phyloP scores from a whole-genome alignment of 176 grass and related monocot genomes.

The Avena atlantica region DNA sequence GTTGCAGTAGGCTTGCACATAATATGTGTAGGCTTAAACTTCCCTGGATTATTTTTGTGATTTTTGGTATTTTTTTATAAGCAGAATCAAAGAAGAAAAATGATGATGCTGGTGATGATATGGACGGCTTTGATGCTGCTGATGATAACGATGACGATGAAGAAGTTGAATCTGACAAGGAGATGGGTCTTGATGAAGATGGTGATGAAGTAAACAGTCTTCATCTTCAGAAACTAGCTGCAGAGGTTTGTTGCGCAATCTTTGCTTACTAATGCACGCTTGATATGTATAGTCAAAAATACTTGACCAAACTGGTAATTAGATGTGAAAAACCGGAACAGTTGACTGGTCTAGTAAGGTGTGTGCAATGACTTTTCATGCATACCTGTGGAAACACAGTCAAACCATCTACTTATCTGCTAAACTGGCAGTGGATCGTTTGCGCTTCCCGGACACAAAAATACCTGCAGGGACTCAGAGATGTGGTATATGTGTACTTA shows the following conservation, averaged over 20 bases:
- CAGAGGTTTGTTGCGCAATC: constrained; percentile 66
- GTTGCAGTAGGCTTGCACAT: neutral
- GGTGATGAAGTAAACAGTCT: constrained; percentile 68
- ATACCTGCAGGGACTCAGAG: neutral
- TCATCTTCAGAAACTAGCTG: constrained; percentile 66
- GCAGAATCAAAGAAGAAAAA: constrained; percentile 75
- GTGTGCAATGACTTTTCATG: neutral
- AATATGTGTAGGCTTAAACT: neutral
- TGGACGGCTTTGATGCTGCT: constrained; percentile 76
- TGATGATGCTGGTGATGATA: constrained; percentile 57
- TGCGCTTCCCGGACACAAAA: neutral
- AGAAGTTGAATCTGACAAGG: constrained; percentile 65
- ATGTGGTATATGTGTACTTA: neutral
- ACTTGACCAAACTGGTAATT: neutral
- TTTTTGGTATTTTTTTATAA: constrained; percentile 36
- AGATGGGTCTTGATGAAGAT: constrained; percentile 87
- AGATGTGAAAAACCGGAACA: neutral
- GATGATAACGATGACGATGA: constrained; percentile 80
- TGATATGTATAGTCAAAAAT: neutral
- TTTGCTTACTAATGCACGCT: neutral
- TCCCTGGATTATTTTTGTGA: constrained; percentile 11
- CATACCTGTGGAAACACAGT: neutral
- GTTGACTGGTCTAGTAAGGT: neutral
- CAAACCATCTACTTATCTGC: neutral
- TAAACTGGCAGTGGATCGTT: neutral